Evolutionary conservation across 192 early-diverging fungal genomes (phyloP).

Genomic region (Entomortierella parvispora): DNA sequence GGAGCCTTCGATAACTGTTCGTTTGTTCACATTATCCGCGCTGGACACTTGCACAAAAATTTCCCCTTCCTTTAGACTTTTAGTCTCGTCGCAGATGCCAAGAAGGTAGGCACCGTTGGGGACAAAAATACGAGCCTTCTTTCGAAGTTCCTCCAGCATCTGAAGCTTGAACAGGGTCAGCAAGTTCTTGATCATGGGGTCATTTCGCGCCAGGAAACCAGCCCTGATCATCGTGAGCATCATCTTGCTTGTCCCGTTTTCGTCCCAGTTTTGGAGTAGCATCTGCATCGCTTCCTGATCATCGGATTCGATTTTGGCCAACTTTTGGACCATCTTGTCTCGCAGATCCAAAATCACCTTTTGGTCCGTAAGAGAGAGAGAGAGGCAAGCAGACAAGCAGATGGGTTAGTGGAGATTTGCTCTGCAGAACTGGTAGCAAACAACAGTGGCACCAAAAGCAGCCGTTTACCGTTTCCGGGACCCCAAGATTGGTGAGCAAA

Average conservation of each 20-base stretch:
- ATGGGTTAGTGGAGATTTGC: too few relatives aligned
- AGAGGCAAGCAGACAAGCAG: background rate
- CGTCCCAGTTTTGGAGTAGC: slow-evolving; percentile 55
- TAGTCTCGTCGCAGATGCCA: slow-evolving; percentile 66
- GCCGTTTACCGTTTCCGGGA: slow-evolving; percentile 55
- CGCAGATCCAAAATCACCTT: slow-evolving; percentile 64
- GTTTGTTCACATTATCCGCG: slow-evolving; percentile 10
- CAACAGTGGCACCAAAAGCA: background rate
- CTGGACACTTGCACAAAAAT: slow-evolving; percentile 62
- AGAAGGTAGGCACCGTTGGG: slow-evolving; percentile 63
- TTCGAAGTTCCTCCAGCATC: slow-evolving; percentile 58
- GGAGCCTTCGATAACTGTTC: slow-evolving; percentile 46
- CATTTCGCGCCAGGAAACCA: slow-evolving; percentile 55
- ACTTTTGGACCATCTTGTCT: slow-evolving; percentile 43
- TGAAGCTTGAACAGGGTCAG: slow-evolving; percentile 56
- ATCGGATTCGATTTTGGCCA: slow-evolving; percentile 51
- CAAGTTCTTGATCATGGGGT: slow-evolving; percentile 57
- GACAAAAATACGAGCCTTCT: slow-evolving; percentile 64
- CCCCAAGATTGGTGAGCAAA: slow-evolving; percentile 64
- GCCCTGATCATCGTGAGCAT: slow-evolving; percentile 56
- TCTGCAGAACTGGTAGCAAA: too few relatives aligned
- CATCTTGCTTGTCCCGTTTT: slow-evolving; percentile 51
- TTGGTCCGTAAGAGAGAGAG: background rate
- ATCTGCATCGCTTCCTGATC: slow-evolving; percentile 49
- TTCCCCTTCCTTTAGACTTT: slow-evolving; percentile 52